Base-by-base conservation (phyloP, 306 rosid species). In the Glycine soja region DNA sequence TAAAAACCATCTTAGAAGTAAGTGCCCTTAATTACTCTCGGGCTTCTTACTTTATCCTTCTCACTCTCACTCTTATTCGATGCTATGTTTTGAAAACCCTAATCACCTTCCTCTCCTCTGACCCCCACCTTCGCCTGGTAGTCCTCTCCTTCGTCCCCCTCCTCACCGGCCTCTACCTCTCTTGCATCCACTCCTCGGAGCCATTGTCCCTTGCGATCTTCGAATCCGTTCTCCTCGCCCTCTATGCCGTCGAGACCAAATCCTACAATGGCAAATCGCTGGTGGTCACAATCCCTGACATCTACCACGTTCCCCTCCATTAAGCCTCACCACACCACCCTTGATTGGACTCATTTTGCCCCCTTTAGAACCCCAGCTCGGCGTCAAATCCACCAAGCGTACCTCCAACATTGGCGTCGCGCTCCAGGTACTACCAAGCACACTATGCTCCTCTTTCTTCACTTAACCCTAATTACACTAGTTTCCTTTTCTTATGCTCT, bases 111-210 rank as follows among this genome's bases (percentile, higher is more conserved):
- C n/a, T n/a, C n/a, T n/a, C n/a, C n/a, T n/a, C n/a, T n/a, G n/a
- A n/a, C n/a, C n/a, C n/a, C n/a, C 94, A 92, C 59, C 96, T 95
- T 71, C 93, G 96, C 10, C 97, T 93, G 19, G 92, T 91, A 45
- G 97, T 95, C 53, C 89, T 87, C 82, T 92, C 98, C n/a, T 95
- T 88, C 82, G 82, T 95, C 58, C 99, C 98, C 9, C 93, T 95
- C 48, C 88, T 95, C 80, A 75, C 94, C 18, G 93, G 92, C 3
- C 86, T 90, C 63, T 95, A 95, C 88, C 98, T 95, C 76, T 86
- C 93, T 19, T 91, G 97, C 30, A 36, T 93, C 76, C 97, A 95
- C 79, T 75, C 92, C 76, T 71, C 90, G 8, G 90, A 91, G 24
- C 88, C 93, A 8, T 75, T 89, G 13, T 84, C 97, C 19, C 97